Conservation (phyloP, 805 yeast genomes). For the Monosporozyma aquatica region DNA sequence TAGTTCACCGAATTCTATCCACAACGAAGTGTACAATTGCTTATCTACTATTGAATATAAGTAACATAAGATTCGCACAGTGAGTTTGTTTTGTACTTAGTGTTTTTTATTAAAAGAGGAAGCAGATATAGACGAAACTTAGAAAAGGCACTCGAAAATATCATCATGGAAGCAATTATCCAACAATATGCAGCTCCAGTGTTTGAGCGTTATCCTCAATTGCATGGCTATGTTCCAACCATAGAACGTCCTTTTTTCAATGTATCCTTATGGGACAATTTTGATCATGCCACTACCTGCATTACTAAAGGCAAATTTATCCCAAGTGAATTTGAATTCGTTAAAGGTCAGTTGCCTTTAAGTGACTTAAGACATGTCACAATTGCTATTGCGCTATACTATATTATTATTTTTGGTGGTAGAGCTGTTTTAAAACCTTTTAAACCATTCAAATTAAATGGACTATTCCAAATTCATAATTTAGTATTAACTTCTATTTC, state of each 20-base stretch:
- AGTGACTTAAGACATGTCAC: slow-evolving; percentile 55
- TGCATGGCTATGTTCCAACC: slow-evolving; percentile 21
- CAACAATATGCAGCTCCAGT: slow-evolving; percentile 15
- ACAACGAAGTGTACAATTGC: too few relatives aligned
- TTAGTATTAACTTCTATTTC: slow-evolving; percentile 63
- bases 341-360: slow-evolving; percentile 56
- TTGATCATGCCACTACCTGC: slow-evolving; percentile 17
- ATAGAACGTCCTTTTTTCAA: slow-evolving; percentile 31
- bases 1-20: neutral
- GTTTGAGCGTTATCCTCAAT: slow-evolving; percentile 15
- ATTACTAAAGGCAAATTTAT: slow-evolving; percentile 21
- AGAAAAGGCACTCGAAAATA: too few relatives aligned
- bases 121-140: too few relatives aligned
- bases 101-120: neutral
- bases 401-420: slow-evolving; percentile 79
- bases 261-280: slow-evolving; percentile 26
- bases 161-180: slow-evolving; percentile 10
- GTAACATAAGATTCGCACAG: neutral
- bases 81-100: neutral
- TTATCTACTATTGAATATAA: too few relatives aligned
- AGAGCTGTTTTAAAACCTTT: slow-evolving; percentile 48
- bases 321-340: slow-evolving; percentile 50
- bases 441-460: slow-evolving; percentile 65
- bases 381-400: slow-evolving; percentile 57
- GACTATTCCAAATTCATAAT: slow-evolving; percentile 80